phyloP scores from a whole-genome alignment of 352 stramenopile species.

The Phytophthora sp. region DNA sequence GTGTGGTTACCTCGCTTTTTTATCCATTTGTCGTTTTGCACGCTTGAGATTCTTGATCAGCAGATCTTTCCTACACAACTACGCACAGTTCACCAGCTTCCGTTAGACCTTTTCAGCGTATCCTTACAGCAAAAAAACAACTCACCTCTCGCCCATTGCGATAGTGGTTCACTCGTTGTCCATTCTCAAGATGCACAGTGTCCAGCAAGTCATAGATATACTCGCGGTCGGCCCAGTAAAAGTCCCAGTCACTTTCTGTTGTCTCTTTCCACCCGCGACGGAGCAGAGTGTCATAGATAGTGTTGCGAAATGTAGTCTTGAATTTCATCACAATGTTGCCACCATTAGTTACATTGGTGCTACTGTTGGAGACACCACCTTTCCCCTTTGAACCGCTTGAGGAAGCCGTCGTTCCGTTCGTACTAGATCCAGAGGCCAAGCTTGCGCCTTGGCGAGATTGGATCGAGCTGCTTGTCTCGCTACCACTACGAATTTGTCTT shows the following conservation, averaged over 20 bases:
- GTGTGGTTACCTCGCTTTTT: conserved; percentile 64
- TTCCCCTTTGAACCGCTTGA: conserved; percentile 17
- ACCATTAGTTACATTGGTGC: background rate
- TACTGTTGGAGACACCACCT: conserved; percentile 7
- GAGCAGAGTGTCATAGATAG: conserved; percentile 92
- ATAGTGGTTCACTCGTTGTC: conserved; percentile 93
- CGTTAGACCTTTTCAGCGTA: too few species aligned
- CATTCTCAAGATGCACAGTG: conserved; percentile 81
- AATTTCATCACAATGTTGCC: conserved; percentile 49
- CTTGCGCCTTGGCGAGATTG: conserved; percentile 17
- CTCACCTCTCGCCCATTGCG: conserved; percentile 82
- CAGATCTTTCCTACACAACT: conserved; percentile 93
- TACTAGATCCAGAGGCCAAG: conserved; percentile 9
- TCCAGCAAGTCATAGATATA: conserved; percentile 93
- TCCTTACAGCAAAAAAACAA: too few species aligned
- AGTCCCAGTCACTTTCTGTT: conserved; percentile 88
- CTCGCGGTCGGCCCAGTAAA: conserved; percentile 91
- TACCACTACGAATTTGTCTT: conserved; percentile 48
- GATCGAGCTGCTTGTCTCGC: conserved; percentile 27
- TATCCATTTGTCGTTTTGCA: conserved; percentile 79
- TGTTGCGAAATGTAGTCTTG: conserved; percentile 93
- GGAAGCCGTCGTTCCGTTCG: background rate
- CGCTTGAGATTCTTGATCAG: conserved; percentile 97
- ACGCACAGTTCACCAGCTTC: background rate
- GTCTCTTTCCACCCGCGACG: conserved; percentile 91